These are phyloP conservation scores for Wickerhamomyces sp. DNA, from an alignment of 1,139 yeast genomes.

Conservation along the genomic window DNA sequence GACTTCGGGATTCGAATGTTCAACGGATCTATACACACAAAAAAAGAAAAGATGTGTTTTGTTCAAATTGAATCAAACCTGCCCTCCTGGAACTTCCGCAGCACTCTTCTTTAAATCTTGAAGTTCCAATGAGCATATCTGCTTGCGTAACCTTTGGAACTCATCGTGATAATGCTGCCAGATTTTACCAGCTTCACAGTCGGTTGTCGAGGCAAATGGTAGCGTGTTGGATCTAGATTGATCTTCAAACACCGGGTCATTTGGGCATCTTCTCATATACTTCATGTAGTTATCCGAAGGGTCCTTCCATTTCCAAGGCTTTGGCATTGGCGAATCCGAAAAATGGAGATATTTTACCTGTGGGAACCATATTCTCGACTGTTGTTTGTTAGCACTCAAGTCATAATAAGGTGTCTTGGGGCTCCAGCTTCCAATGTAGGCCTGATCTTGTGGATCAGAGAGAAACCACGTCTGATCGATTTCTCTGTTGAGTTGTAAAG, in stretches of 20 bases:
- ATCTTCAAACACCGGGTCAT: slow-evolving; percentile 2
- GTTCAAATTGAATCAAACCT: too few relatives aligned
- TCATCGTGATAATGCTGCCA: slow-evolving; percentile 15
- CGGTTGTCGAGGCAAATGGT: slow-evolving; percentile 10
- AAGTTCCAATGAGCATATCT: slow-evolving; percentile 20
- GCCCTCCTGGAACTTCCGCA: too few relatives aligned
- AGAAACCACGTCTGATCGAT: slow-evolving; percentile 22
- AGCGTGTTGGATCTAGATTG: slow-evolving; percentile 4
- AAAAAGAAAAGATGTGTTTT: too few relatives aligned
- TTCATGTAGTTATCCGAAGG: slow-evolving; percentile 2
- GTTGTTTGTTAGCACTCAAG: not conserved
- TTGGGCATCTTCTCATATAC: slow-evolving; percentile 6
- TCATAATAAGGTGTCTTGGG: slow-evolving; percentile 25
- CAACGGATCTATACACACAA: too few relatives aligned
- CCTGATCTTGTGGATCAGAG: slow-evolving; percentile 18
- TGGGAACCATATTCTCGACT: slow-evolving; percentile 4
- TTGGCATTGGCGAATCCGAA: slow-evolving; percentile 43
- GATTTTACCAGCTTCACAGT: slow-evolving; percentile 17
- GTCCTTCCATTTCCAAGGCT: slow-evolving; percentile 34
- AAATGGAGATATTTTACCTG: slow-evolving; percentile 34
- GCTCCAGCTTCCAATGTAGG: slow-evolving; percentile 3
- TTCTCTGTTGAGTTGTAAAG: slow-evolving; percentile 31
- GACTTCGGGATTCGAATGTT: too few relatives aligned
- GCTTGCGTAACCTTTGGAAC: slow-evolving; percentile 13
- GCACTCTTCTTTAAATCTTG: too few relatives aligned